Base-by-base conservation (phyloP, 306 rosid genomes). In the Cicer bijugum region DNA sequence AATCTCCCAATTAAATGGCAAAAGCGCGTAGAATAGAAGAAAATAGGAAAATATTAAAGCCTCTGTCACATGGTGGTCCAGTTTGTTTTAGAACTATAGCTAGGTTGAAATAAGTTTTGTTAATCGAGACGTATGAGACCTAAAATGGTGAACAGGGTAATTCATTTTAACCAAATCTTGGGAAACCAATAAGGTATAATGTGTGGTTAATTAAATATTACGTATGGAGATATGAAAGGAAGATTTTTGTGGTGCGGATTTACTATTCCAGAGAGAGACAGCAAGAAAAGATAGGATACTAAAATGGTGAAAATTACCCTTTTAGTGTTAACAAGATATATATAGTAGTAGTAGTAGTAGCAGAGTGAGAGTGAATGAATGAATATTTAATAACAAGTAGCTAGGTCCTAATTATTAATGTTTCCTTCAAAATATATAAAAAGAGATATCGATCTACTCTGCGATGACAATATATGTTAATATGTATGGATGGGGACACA, bases 51-150 rank as follows among this genome's bases (percentile, higher is more conserved):
- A 57, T 63, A 75, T 79, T 83, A 19, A 78, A 70, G 42, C 23
- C 48, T 40, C 16, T n/a, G n/a, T 20, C 81, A 81, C 81, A 53
- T 81, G 81, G 78, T 81, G 85, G 85, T 81, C 85, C 85, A 71
- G 38, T 56, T 62, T 76, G 15, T 39, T 55, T 75, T 46, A 12
- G 52, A 46, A 14, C 12, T 46, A 46, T 46, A 46, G 6, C 52
- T 46, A 46, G 52, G 52, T 46, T 46, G 2, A 4, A 81, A n/a
- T 14, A 23, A 16, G 2, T 2, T 42, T 55, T 4, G 3, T 39
- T 8, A 9, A 14, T 33, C 45, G 63, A 17, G 3, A 40, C 66
- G 14, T 42, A 63, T 7, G 48, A 48, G 47, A 66, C 7, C 56
- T 6, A 76, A 58, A 69, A 44, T 69, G 23, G 55, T 35, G 28